Base-by-base conservation (phyloP, 352 stramenopile species). In the Pythium periplocum region DNA sequence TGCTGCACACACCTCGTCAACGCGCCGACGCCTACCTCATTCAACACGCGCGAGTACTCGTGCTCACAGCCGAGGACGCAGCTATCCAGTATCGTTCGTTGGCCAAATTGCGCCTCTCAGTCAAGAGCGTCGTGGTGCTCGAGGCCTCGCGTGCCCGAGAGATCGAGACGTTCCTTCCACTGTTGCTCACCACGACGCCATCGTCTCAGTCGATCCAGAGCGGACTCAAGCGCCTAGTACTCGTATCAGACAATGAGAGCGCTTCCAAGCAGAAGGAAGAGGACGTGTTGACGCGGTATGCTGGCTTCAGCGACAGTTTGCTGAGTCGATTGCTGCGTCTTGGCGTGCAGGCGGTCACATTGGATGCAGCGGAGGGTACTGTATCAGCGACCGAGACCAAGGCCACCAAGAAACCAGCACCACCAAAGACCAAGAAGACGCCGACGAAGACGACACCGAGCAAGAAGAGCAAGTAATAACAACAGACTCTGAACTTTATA, bases 61-160 rank as follows among this genome's bases (percentile, higher is more conserved):
- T 87, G 4, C 98, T 99, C 90, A 99, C 96, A 17, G 98, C 88
- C 59, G 98, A 93, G 6, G 86, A 99, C 54, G 92, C 94, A 32
- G 96, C 96, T 4, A 75, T 98, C 59, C 88, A 86, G 31, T 72
- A 95, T 35, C 67, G 59, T 17, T 83, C 90, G 40, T 68, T 99
- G 6, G 69, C 95, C 8, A 64, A 93, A 39, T 59, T 99, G 51
- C 88, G 75, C 8, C 64, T 95, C 45, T 59, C 65, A 8, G 90
- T 90, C 52, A 61, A 94, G 55, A 98, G 83, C 59, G 54, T 99
- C 11, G 67, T 99, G 3, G 87, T 99, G 71, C 94, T 99, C 61
- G 97, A 99, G 60, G 95, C 96, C 38, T 91, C 74, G 1, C 92
- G 98, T 55, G 90, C 98, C 58, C 81, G 96, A 30, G 96, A 99